phyloP scores from a whole-genome alignment of 2,329 filamentous ascomycete genomes.

The Aspergillus calidoustus region DNA sequence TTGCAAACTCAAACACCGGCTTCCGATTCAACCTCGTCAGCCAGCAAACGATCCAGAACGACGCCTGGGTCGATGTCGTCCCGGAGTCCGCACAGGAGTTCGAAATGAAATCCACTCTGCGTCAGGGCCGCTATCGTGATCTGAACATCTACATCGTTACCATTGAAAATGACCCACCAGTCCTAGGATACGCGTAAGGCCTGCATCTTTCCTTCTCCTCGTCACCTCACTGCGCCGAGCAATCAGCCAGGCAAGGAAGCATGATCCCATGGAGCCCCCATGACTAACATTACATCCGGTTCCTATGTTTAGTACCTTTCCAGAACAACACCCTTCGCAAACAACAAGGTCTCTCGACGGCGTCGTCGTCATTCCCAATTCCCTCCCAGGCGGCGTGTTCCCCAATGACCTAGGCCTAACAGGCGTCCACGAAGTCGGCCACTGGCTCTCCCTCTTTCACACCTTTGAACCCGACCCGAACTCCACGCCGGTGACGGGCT shows the following conservation, averaged over 20 bases:
- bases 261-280: not conserved
- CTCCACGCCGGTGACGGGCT: not conserved
- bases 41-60: not conserved
- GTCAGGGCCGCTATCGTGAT: not conserved
- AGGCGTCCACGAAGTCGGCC: slow-evolving; percentile 5
- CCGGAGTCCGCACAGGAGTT: not conserved
- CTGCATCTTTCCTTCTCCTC: not conserved
- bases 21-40: slow-evolving; percentile 1
- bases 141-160: slow-evolving; percentile 2
- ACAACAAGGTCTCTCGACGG: not conserved
- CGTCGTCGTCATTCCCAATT: not conserved
- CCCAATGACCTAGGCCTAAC: not conserved
- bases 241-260: no score
- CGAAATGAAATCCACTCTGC: slow-evolving; percentile 2
- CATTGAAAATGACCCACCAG: not conserved
- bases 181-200: slow-evolving; percentile 3
- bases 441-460: not conserved
- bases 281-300: not conserved
- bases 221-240: no score
- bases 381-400: not conserved
- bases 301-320: not conserved
- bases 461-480: not conserved
- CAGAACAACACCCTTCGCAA: not conserved
- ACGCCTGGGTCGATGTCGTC: not conserved
- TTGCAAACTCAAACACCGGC: not conserved